Conservation (phyloP, 2,329 filamentous ascomycete species). For the Alternaria solani region DNA sequence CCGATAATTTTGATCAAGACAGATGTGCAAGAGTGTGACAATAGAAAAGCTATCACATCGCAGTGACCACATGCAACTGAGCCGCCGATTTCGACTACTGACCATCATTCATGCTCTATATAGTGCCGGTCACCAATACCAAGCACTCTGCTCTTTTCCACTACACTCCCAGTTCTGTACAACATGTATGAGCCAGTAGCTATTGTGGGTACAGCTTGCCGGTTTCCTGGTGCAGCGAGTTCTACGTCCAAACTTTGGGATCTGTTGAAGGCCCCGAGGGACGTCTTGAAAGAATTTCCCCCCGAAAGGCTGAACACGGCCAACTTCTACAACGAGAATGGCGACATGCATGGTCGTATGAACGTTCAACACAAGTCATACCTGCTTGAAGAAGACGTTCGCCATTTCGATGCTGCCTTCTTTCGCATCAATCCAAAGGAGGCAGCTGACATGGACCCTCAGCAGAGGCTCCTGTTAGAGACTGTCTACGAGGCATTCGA, state of each 20-base stretch:
- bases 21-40: no score
- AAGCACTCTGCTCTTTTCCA: no score
- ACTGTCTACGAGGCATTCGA: slow-evolving; percentile 42
- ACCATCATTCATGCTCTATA: no score
- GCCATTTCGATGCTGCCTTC: slow-evolving; percentile 37
- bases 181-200: slow-evolving; percentile 35
- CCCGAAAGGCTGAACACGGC: slow-evolving; percentile 37
- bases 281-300: slow-evolving; percentile 42
- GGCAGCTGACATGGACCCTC: slow-evolving; percentile 39
- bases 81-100: no score
- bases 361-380: slow-evolving; percentile 23
- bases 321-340: slow-evolving; percentile 34
- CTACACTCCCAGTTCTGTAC: no score
- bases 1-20: no score
- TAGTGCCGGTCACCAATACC: no score
- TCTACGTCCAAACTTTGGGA: slow-evolving; percentile 49
- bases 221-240: slow-evolving; percentile 45
- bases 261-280: slow-evolving; percentile 34
- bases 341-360: slow-evolving; percentile 45
- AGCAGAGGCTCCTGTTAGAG: slow-evolving; percentile 35
- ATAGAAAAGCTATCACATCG: no score
- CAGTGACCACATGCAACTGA: no score
- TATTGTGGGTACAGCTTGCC: slow-evolving; percentile 50
- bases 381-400: background rate
- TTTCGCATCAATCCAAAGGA: slow-evolving; percentile 44